phyloP scores from a whole-genome alignment of 192 early-diverging fungal species.

The Coemansia erecta region DNA sequence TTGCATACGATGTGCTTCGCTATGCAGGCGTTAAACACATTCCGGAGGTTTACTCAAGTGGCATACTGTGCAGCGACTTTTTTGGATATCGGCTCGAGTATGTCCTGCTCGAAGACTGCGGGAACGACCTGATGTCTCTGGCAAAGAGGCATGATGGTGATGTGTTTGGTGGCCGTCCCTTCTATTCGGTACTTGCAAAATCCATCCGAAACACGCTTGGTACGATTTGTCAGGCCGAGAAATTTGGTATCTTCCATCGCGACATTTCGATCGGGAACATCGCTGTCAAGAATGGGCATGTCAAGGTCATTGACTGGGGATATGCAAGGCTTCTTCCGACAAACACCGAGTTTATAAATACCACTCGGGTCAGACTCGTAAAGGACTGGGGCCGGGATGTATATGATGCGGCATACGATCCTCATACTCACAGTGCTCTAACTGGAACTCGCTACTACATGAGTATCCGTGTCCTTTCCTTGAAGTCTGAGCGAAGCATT shows the following conservation, averaged over 20 bases:
- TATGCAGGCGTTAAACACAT: not conserved
- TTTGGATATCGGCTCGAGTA: not conserved
- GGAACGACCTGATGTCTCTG: not conserved
- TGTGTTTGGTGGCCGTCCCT: not conserved
- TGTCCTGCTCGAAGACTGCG: conserved; percentile 1
- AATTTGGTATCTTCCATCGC: conserved; percentile 9
- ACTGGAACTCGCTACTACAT: not conserved
- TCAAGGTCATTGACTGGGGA: conserved; percentile 16
- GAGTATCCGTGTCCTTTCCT: conserved; percentile 10
- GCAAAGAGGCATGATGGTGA: not conserved
- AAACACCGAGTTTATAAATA: not conserved
- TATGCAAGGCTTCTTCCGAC: not conserved
- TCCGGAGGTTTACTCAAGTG: not conserved
- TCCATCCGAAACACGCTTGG: not conserved
- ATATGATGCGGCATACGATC: not conserved
- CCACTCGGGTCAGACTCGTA: not conserved
- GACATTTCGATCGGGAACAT: conserved; percentile 15
- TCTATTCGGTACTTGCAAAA: not conserved
- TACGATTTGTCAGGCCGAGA: not conserved
- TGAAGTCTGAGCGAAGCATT: not conserved
- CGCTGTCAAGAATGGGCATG: not conserved
- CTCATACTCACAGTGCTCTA: not conserved
- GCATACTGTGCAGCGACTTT: not conserved
- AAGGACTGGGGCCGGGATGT: not conserved
- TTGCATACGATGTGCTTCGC: not conserved